phyloP scores from a whole-genome alignment of 345 rosid species.

The Hibiscus trionum region DNA sequence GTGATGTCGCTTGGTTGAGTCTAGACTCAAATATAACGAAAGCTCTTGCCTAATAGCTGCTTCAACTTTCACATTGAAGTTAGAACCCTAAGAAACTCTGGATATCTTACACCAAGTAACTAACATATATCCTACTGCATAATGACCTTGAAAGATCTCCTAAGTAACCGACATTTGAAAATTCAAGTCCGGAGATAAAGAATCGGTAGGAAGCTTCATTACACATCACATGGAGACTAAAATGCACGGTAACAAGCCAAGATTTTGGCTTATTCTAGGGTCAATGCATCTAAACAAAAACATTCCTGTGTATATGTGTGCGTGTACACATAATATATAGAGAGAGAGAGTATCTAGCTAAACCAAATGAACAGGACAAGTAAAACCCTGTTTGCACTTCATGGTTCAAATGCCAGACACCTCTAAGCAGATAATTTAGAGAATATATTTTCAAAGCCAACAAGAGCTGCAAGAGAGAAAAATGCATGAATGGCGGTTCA shows the following conservation, averaged over 20 bases:
- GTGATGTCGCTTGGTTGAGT: neutral
- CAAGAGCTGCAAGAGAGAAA: constrained; percentile 3
- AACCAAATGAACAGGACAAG: neutral
- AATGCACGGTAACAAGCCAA: neutral
- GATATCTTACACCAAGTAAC: neutral
- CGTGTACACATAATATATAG: too few species aligned
- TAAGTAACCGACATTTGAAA: neutral
- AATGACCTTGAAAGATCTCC: neutral
- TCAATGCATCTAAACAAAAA: neutral
- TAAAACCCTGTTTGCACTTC: neutral
- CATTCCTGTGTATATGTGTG: too few species aligned
- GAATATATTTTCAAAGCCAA: neutral
- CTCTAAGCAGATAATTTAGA: neutral
- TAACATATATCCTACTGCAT: neutral
- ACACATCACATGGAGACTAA: neutral
- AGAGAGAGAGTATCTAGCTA: too few species aligned
- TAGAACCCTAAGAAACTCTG: neutral
- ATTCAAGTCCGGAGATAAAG: neutral
- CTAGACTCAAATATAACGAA: neutral
- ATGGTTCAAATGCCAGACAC: too few species aligned
- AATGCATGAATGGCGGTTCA: too few species aligned
- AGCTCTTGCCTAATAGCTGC: neutral
- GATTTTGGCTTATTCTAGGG: neutral
- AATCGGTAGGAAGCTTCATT: neutral
- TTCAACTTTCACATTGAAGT: neutral